These are phyloP conservation scores for Daedaleopsis sinensis DNA, from an alignment of 768 basidiomycete genomes.

Conservation along the genomic window DNA sequence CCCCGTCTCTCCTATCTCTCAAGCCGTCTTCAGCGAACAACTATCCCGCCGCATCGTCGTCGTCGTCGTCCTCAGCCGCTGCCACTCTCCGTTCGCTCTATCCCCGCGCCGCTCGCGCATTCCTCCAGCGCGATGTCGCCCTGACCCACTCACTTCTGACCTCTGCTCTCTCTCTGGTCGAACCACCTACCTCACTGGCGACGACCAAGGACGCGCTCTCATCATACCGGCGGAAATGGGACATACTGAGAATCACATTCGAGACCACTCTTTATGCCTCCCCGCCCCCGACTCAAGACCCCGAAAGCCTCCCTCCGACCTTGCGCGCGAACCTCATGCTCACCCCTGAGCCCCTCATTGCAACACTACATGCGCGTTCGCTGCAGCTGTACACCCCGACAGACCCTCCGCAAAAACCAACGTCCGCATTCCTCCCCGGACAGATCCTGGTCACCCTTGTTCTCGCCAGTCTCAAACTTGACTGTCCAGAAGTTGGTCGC, in stretches of 20 bases:
- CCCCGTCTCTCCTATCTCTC: conserved; percentile 14
- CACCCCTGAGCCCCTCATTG: conserved; percentile 61
- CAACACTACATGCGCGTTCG: conserved; percentile 63
- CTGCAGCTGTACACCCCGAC: conserved; percentile 67
- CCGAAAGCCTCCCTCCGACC: conserved; percentile 49
- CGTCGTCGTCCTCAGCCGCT: conserved; percentile 33
- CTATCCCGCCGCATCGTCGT: not conserved
- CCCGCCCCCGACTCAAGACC: conserved; percentile 45
- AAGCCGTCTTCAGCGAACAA: conserved; percentile 5
- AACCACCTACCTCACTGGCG: conserved; percentile 18
- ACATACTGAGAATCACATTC: conserved; percentile 82
- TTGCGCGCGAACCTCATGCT: conserved; percentile 56
- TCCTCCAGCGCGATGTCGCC: conserved; percentile 72
- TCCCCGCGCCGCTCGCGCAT: conserved; percentile 75
- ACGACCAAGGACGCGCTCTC: conserved; percentile 44
- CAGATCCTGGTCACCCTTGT: conserved; percentile 72
- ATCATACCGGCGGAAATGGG: conserved; percentile 74
- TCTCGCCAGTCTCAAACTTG: conserved; percentile 69
- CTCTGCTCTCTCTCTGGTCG: conserved; percentile 67
- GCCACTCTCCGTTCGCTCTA: conserved; percentile 73
- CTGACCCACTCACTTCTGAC: conserved; percentile 66
- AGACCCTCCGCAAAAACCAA: conserved; percentile 38
- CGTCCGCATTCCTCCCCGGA: conserved; percentile 64
- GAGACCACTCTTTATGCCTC: conserved; percentile 74
- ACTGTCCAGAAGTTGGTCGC: conserved; percentile 61